Base-by-base conservation (phyloP, 805 yeast genomes). In the Barnettozyma sucrosica region DNA sequence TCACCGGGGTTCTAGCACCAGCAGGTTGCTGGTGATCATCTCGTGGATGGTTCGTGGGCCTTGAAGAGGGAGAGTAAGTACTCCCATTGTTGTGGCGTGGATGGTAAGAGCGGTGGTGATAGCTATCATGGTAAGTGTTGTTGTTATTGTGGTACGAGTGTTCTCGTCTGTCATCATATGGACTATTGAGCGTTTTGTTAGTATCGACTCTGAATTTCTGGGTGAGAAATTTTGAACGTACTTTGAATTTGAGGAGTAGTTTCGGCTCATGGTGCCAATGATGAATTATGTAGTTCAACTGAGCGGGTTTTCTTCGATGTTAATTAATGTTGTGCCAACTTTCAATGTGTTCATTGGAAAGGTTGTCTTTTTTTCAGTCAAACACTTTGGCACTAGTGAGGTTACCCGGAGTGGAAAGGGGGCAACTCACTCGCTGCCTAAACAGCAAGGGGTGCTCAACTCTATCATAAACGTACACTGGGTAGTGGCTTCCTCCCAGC, bases 211-310 rank as follows among this genome's bases (percentile, higher is more conserved):
- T 21, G 38, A 13, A 9, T 4, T 25, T 7, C 11, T 25, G 11
- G 10, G 28, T 6, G 16, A 7, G 16, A 7, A 28, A 13, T 3
- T 13, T 23, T 34, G 7, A 2, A 45, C 47, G 13, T 45, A 45
- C 47, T 39, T 23, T 25, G 48, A 45, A 18, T 34, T 34, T 6
- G 41, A 34, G 34, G 39, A 21, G 32, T 45, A 34, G 18, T 45
- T 45, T 10, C 48, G 39, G 24, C 48, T 45, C 48, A 45, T 45
- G 14, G 7, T 25, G 28, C 28, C 10, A 13, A 9, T 25, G 28
- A 25, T 25, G 11, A 6, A 13, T 25, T 25, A 13, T 9, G 28
- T 13, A 3, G 28, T 25, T 25, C 11, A 25, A 13, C 11, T 25
- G 28, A 9, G 11, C 28, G 8, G 25, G 8, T n/a, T n/a, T n/a